Conservation (phyloP, 1,284 basidiomycete genomes). For the Ustilago loliicola region DNA sequence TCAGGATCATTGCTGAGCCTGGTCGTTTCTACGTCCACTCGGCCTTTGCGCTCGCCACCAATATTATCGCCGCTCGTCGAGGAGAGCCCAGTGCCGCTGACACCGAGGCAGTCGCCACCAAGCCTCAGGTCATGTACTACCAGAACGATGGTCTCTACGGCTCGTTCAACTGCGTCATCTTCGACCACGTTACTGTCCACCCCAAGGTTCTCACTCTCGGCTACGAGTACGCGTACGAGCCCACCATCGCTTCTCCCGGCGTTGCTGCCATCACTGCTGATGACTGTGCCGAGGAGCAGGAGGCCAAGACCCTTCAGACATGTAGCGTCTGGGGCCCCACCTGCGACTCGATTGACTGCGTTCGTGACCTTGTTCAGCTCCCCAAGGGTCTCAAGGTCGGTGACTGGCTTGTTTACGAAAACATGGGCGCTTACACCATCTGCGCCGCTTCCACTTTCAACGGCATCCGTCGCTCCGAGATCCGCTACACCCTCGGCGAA, state of each 20-base stretch:
- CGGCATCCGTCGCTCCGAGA: slow-evolving; percentile 73
- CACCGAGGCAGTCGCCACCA: slow-evolving; percentile 18
- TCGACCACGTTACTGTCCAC: slow-evolving; percentile 89
- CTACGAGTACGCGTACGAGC: slow-evolving; percentile 68
- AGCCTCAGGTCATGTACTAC: slow-evolving; percentile 69
- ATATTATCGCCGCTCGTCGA: slow-evolving; percentile 84
- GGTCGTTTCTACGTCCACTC: slow-evolving; percentile 93
- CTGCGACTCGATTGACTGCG: slow-evolving; percentile 88
- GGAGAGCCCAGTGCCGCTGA: slow-evolving; percentile 41
- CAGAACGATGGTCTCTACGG: slow-evolving; percentile 78
- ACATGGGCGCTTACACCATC: slow-evolving; percentile 94
- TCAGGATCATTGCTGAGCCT: slow-evolving; percentile 95
- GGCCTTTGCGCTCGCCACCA: slow-evolving; percentile 92
- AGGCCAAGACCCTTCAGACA: slow-evolving; percentile 71
- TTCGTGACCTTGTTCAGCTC: slow-evolving; percentile 59
- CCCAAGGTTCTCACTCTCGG: slow-evolving; percentile 80
- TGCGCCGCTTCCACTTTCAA: slow-evolving; percentile 91
- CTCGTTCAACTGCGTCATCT: slow-evolving; percentile 96
- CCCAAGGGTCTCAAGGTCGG: slow-evolving; percentile 73
- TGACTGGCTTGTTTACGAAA: slow-evolving; percentile 90
- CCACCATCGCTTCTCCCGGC: slow-evolving; percentile 63
- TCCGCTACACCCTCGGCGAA: slow-evolving; percentile 72
- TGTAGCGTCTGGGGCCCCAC: slow-evolving; percentile 77
- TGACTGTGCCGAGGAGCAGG: slow-evolving; percentile 12
- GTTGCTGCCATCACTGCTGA: slow-evolving; percentile 20